Conservation (phyloP, 2,329 filamentous ascomycete genomes). For the Fonsecaea monophora region DNA sequence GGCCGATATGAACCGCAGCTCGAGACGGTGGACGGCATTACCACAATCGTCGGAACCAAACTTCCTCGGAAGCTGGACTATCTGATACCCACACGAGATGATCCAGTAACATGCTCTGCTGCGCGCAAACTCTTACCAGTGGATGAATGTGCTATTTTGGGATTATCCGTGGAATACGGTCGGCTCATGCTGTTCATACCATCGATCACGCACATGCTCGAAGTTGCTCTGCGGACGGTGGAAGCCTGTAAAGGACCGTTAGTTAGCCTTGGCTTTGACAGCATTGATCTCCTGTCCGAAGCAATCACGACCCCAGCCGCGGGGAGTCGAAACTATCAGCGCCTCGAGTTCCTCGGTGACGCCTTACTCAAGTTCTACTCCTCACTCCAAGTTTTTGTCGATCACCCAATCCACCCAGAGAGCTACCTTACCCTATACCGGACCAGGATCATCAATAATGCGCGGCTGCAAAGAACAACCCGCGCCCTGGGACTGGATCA, state of each 20-base stretch:
- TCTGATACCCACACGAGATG: slow-evolving; percentile 39
- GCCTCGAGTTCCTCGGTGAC: slow-evolving; percentile 87
- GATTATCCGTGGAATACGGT: slow-evolving; percentile 33
- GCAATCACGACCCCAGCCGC: slow-evolving; percentile 29
- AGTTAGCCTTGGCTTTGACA: slow-evolving; percentile 17
- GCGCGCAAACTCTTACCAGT: slow-evolving; percentile 14
- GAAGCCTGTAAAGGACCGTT: slow-evolving; percentile 30
- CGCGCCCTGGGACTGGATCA: slow-evolving; percentile 69
- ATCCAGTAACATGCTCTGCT: not conserved
- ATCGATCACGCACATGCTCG: slow-evolving; percentile 38
- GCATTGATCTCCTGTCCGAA: slow-evolving; percentile 25
- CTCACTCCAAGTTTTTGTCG: slow-evolving; percentile 67
- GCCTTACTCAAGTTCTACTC: slow-evolving; percentile 78
- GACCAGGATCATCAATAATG: slow-evolving; percentile 75
- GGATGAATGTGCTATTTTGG: slow-evolving; percentile 32
- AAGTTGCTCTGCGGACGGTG: slow-evolving; percentile 29
- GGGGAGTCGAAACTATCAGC: slow-evolving; percentile 69
- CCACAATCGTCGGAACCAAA: slow-evolving; percentile 33
- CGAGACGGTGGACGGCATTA: not conserved
- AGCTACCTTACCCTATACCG: slow-evolving; percentile 74
- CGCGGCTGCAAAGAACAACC: slow-evolving; percentile 70
- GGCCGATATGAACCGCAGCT: not conserved
- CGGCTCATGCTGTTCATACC: slow-evolving; percentile 34
- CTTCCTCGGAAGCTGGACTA: slow-evolving; percentile 47
- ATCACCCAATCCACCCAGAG: slow-evolving; percentile 73